Evolutionary conservation across 805 yeast species (phyloP), one percentile per base, ranked within the genome.

Genomic region (Candida tallmaniae): DNA sequence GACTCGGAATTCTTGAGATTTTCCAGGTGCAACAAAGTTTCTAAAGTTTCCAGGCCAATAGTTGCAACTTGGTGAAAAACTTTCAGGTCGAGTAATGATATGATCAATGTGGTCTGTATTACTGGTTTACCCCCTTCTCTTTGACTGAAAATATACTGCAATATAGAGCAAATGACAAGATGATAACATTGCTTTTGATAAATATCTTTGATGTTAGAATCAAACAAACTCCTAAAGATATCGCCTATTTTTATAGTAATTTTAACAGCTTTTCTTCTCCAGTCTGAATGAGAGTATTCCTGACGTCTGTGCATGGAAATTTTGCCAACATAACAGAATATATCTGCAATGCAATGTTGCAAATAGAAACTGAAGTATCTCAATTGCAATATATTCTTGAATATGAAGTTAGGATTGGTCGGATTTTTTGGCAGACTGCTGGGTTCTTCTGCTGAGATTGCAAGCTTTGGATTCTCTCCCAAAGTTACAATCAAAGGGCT

Each of bases 381-480:
- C 8, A 78, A 51, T 41, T 79, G 77, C 2, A 74, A 56, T 0
- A 81, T 59, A 46, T 83, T 83, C 42, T 82, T 82, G 56, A 65
- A 76, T 9, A 36, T 2, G 0, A 83, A 74, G 26, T 76, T 66
- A 0, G 75, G 71, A 26, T 68, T 69, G 23, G 68, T 70, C 38
- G 17, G 48, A 24, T 63, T 45, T 31, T 59, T 48, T 4, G 50
- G 42, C 2, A 38, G 29, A 6, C 37, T 27, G 2, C 29, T 12
- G 0, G 76, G 77, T 17, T 70, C 68, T 2, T 60, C 62, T 0
- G 68, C 55, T 38, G 64, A 66, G 6, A 76, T 61, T 29, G 70
- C 65, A 16, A 27, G 6, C 2, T 69, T 68, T 3, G 71, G 63
- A 12, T 54, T 47, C 8, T 62, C 65, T 12, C 18, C 28, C 11